Conservation (phyloP, 495 filamentous ascomycete genomes). For the Lasiosphaeriaceae sp. region DNA sequence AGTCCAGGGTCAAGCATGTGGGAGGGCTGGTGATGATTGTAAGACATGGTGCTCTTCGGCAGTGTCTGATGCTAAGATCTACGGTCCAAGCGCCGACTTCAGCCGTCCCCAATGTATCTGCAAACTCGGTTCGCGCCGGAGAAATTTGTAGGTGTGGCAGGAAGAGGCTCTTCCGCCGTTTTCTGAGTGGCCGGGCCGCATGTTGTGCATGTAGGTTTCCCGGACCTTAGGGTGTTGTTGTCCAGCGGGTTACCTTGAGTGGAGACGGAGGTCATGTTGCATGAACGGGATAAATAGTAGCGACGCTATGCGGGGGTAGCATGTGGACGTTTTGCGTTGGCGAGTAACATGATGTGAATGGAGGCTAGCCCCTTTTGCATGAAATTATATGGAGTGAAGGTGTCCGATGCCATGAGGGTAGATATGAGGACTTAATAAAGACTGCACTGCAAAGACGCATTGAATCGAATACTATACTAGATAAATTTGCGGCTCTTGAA, state of each 20-base stretch:
- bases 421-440: slow-evolving; percentile 3
- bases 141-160: background rate
- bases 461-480: background rate
- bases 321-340: background rate
- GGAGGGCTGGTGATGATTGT: no score
- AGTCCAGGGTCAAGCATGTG: no score
- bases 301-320: no score
- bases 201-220: background rate
- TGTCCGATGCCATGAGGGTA: background rate
- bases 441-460: background rate
- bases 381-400: background rate
- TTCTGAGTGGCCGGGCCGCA: background rate
- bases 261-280: background rate
- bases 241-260: background rate
- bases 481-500: background rate
- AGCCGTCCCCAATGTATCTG: background rate
- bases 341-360: background rate
- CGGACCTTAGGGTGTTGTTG: background rate
- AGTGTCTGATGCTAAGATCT: background rate
- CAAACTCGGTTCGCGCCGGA: background rate
- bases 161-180: background rate
- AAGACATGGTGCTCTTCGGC: background rate
- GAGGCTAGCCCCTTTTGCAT: slow-evolving; percentile 1
- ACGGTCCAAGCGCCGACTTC: background rate
- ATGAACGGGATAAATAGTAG: slow-evolving; percentile 1